Conservation (phyloP, 2,329 filamentous ascomycete genomes). For the Teratosphaeria nubilosa region DNA sequence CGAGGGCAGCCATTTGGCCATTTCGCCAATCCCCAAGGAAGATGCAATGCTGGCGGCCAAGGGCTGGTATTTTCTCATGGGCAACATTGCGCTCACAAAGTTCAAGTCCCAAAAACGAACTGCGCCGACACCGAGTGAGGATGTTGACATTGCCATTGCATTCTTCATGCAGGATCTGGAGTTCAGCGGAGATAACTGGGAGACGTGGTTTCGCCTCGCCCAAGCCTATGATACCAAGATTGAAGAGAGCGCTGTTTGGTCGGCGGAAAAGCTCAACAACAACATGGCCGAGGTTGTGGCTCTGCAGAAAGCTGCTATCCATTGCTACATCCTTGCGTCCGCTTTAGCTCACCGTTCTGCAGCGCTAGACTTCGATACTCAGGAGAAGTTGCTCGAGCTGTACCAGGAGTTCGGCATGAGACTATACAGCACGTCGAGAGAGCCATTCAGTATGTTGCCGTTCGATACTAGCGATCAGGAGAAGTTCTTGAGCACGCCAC, state of each 20-base stretch:
- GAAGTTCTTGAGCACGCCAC: slow-evolving; percentile 45
- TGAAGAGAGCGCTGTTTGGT: slow-evolving; percentile 80
- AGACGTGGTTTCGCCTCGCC: slow-evolving; percentile 80
- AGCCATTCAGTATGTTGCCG: slow-evolving; percentile 57
- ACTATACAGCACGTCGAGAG: slow-evolving; percentile 57
- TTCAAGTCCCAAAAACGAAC: slow-evolving; percentile 72
- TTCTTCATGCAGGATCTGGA: slow-evolving; percentile 76
- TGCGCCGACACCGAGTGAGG: slow-evolving; percentile 63
- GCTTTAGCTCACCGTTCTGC: slow-evolving; percentile 50
- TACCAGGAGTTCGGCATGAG: slow-evolving; percentile 60
- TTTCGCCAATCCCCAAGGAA: slow-evolving; percentile 52
- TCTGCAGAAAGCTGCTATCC: slow-evolving; percentile 69
- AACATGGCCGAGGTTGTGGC: slow-evolving; percentile 63
- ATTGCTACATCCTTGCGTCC: slow-evolving; percentile 63
- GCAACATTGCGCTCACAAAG: slow-evolving; percentile 77
- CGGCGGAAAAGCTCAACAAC: slow-evolving; percentile 83
- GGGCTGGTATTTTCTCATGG: slow-evolving; percentile 87
- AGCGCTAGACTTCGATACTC: slow-evolving; percentile 44
- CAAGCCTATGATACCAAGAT: slow-evolving; percentile 82
- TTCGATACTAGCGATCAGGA: slow-evolving; percentile 54
- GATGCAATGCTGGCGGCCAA: slow-evolving; percentile 61
- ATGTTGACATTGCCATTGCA: slow-evolving; percentile 69
- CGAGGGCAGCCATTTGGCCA: slow-evolving; percentile 61
- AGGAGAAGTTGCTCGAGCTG: slow-evolving; percentile 51
- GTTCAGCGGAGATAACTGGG: slow-evolving; percentile 72